Percentiles rank a stretch among this genome's conserved stretches.
Evolutionary conservation across 148 eudicot species (phyloP).

Genomic region (Rhododendron ovatum): DNA sequence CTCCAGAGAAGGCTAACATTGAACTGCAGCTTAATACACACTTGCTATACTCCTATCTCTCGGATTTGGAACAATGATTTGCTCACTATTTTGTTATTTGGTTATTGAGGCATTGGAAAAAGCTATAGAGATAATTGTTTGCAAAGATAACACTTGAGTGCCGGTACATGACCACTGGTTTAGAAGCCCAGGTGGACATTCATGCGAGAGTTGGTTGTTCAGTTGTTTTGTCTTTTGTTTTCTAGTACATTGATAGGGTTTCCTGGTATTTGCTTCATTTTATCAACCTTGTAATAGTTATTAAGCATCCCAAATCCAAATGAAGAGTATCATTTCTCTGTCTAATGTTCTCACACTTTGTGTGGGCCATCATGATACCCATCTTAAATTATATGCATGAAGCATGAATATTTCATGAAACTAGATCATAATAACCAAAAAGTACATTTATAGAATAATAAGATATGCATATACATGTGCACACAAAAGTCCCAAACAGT

Average conservation of each 20-base stretch:
- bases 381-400: no score
- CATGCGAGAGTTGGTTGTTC: neutral
- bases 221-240: neutral
- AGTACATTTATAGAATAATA: neutral
- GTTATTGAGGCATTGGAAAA: neutral
- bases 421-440: neutral
- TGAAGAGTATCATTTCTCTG: neutral
- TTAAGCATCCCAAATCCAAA: no score
- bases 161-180: neutral
- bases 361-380: no score
- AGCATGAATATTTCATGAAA: neutral
- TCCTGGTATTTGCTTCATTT: no score
- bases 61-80: neutral
- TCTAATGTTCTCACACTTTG: neutral
- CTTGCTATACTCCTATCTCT: neutral
- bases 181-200: neutral
- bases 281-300: no score
- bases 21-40: neutral
- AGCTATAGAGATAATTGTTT: neutral
- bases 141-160: neutral
- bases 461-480: neutral
- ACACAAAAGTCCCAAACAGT: neutral
- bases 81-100: neutral
- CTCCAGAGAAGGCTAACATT: conserved; percentile 1
- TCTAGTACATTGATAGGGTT: no score